Conservation (phyloP, 768 basidiomycete species). For the Kwoniella europaea region DNA sequence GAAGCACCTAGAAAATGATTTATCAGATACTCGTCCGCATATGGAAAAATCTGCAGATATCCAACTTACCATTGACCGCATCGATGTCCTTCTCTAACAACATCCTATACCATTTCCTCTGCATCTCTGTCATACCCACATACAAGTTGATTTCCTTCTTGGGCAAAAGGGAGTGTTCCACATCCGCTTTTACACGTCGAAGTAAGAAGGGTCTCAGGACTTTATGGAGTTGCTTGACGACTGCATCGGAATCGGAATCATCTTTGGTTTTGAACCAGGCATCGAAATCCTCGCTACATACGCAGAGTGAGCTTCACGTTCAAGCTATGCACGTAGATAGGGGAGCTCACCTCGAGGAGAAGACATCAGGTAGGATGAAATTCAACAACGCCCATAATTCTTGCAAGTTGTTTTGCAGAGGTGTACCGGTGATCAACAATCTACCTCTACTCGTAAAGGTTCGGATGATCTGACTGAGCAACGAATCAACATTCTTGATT, state of each 20-base stretch:
- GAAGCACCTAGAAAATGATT: conserved; percentile 67
- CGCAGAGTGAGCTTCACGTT: conserved; percentile 9
- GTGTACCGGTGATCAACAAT: conserved; percentile 94
- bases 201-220: conserved; percentile 93
- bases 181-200: conserved; percentile 91
- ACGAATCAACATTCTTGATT: conserved; percentile 98
- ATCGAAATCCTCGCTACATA: conserved; percentile 76
- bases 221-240: conserved; percentile 96
- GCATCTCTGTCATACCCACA: conserved; percentile 95
- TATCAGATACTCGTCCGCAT: neutral
- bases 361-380: conserved; percentile 96
- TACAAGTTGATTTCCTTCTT: conserved; percentile 99
- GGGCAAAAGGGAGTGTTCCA: conserved; percentile 92
- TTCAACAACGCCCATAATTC: conserved; percentile 95
- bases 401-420: conserved; percentile 94
- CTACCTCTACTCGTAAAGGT: conserved; percentile 85
- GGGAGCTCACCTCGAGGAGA: conserved; percentile 62
- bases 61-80: conserved; percentile 81
- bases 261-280: conserved; percentile 89
- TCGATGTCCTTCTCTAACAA: conserved; percentile 98
- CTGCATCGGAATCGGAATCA: conserved; percentile 75
- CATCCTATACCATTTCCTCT: conserved; percentile 91
- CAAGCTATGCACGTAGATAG: neutral
- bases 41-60: neutral
- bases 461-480: conserved; percentile 91